Conservation (phyloP, 495 filamentous ascomycete species). For the Penicillium waksmanii region DNA sequence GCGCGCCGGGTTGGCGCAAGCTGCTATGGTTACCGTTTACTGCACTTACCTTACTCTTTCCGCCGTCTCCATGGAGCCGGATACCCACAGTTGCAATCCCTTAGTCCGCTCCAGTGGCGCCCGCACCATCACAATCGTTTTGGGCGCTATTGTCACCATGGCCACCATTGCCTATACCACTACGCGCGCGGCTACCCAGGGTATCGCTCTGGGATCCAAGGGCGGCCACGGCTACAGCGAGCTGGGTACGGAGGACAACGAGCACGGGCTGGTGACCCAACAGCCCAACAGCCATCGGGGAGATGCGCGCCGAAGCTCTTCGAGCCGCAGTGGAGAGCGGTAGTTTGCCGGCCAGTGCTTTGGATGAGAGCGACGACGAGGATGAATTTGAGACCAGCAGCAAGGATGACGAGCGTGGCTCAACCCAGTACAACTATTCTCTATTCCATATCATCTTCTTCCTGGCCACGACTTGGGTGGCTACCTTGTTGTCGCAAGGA, state of each 20-base stretch:
- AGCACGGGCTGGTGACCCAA: conserved; percentile 86
- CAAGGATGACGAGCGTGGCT: conserved; percentile 83
- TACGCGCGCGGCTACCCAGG: conserved; percentile 93
- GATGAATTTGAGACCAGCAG: conserved; percentile 55
- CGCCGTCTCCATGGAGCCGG: conserved; percentile 97
- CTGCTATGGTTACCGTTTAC: conserved; percentile 96
- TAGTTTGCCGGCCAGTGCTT: conserved; percentile 85
- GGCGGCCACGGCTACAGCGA: conserved; percentile 63
- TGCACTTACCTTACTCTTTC: conserved; percentile 99
- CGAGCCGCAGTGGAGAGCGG: conserved; percentile 91
- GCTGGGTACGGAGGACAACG: conserved; percentile 68
- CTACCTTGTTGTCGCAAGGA: conserved; percentile 86
- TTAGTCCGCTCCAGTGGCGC: conserved; percentile 85
- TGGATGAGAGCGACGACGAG: conserved; percentile 79
- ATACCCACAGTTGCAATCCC: conserved; percentile 93
- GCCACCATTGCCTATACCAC: conserved; percentile 97
- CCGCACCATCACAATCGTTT: conserved; percentile 83
- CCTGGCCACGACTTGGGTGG: conserved; percentile 93
- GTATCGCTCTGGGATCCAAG: conserved; percentile 75
- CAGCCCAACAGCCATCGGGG: conserved; percentile 77
- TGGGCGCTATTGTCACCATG: conserved; percentile 96
- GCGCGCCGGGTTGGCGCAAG: conserved; percentile 90
- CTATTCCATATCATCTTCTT: conserved; percentile 99
- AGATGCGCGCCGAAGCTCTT: conserved; percentile 91
- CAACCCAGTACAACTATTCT: conserved; percentile 94